Evolutionary conservation across 768 basidiomycete genomes (phyloP).

Genomic region (Collybia mongolica): DNA sequence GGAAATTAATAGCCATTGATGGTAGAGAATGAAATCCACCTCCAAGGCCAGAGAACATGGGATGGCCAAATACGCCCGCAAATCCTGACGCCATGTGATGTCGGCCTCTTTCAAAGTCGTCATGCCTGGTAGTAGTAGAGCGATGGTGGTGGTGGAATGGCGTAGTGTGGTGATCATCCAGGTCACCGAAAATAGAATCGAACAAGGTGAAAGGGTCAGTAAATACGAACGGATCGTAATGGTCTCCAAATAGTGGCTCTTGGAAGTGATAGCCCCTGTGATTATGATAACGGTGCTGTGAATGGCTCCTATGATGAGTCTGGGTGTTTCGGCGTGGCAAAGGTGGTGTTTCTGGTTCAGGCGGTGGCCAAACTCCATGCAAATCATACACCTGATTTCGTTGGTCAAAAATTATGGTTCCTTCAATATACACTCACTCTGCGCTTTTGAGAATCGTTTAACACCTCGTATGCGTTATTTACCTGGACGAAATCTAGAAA

Average conservation of each 20-base stretch:
- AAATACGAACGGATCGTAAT: constrained; percentile 40
- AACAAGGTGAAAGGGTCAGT: constrained; percentile 78
- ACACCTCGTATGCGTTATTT: constrained; percentile 77
- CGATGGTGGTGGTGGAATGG: constrained; percentile 24
- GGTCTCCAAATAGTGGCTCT: constrained; percentile 39
- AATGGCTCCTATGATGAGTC: constrained; percentile 13
- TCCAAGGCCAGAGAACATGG: constrained; percentile 25
- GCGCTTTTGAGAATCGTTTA: constrained; percentile 61
- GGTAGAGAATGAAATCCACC: constrained; percentile 19
- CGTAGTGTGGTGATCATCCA: constrained; percentile 30
- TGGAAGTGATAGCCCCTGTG: constrained; percentile 33
- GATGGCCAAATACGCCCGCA: constrained; percentile 30
- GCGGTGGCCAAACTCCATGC: constrained; percentile 77
- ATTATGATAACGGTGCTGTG: constrained; percentile 18
- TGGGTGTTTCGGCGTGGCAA: constrained; percentile 5
- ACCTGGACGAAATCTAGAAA: constrained; percentile 40
- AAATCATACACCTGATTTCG: constrained; percentile 57
- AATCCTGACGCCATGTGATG: constrained; percentile 29
- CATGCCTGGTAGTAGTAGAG: constrained; percentile 17
- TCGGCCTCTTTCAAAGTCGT: constrained; percentile 32
- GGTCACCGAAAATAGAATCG: constrained; percentile 62
- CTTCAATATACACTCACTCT: constrained; percentile 32
- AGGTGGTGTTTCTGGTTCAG: constrained; percentile 27
- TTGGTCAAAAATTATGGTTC: neutral
- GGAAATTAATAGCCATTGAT: constrained; percentile 19